phyloP scores from a whole-genome alignment of 1,139 yeast genomes.

The Geotrichum macrosporum region DNA sequence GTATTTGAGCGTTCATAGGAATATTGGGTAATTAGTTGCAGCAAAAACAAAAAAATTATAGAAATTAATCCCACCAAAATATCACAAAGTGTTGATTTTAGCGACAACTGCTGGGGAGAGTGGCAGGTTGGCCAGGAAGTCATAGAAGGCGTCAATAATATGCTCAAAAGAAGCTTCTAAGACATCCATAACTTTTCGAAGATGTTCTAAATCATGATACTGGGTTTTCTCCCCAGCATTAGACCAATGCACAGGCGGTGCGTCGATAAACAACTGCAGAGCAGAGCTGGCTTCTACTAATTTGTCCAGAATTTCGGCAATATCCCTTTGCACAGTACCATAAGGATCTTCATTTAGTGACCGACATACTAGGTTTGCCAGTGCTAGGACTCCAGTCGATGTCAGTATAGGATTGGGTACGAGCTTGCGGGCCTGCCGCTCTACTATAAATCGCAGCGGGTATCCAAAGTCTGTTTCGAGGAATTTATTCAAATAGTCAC shows the following conservation, averaged over 20 bases:
- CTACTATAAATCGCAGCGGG: conserved; percentile 36
- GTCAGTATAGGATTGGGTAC: conserved; percentile 33
- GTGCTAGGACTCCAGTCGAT: conserved; percentile 31
- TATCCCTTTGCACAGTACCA: conserved; percentile 41
- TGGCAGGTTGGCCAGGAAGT: conserved; percentile 9
- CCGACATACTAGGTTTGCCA: conserved; percentile 31
- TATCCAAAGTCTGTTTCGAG: conserved; percentile 24
- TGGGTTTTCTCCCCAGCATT: conserved; percentile 26
- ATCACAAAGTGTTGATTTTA: not conserved
- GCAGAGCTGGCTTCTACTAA: conserved; percentile 30
- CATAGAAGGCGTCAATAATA: conserved; percentile 10
- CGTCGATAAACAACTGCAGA: conserved; percentile 29
- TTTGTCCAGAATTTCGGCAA: conserved; percentile 34
- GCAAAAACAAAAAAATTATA: no score
- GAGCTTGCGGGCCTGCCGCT: conserved; percentile 29
- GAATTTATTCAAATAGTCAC: conserved; percentile 15
- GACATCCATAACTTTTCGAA: conserved; percentile 6
- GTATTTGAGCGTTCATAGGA: no score
- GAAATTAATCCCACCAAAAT: not conserved
- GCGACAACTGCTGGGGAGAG: conserved; percentile 2
- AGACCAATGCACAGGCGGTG: conserved; percentile 38
- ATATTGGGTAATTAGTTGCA: no score
- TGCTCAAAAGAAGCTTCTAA: conserved; percentile 8
- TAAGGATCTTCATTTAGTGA: conserved; percentile 38
- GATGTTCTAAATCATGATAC: not conserved